Base-by-base conservation (phyloP, 805 yeast species). In the Teunomyces cretensis region DNA sequence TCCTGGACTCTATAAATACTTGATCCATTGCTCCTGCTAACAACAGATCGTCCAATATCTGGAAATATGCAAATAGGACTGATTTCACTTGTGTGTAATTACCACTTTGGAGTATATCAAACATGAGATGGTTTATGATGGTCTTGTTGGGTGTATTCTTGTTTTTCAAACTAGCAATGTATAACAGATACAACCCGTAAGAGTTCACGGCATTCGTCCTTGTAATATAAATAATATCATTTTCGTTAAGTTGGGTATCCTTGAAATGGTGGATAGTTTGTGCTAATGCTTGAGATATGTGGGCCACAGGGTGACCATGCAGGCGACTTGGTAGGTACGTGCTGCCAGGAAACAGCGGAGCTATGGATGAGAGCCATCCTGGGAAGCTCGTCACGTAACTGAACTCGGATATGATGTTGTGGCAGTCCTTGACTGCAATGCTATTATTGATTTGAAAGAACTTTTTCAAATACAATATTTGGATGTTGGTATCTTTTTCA, bases 361-460 rank as follows among this genome's bases (percentile, higher is more conserved):
- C 48, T 7, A 45, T 37, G 2, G 33, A 36, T 0, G 49, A 39
- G 2, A 50, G 28, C 54, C 54, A 50, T 12, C 54, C 54, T 11
- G 54, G 48, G 27, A 42, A 38, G 16, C 28, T 35, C 26, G 35
- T 33, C 6, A 45, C 40, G 15, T 36, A 16, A 14, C 41, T 33
- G 13, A n/a, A 26, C 9, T 27, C 33, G 15, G 32, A 16, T 2
- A 28, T 27, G 12, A 28, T 15, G 14, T 27, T 17, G 26, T 13
- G 14, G 33, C 26, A 39, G 32, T 30, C 33, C 14, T 15, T 35
- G 27, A 22, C 38, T 35, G 38, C 38, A 19, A 35, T 35, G 38
- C 38, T 35, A 22, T 12, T 35, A n/a, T 35, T 35, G 3, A 35
- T 35, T n/a, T 35, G 28, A 35, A 35, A 35, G 38, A 19, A 35